Base-by-base conservation (phyloP, 345 rosid genomes). In the Crucihimalaya himalaica region DNA sequence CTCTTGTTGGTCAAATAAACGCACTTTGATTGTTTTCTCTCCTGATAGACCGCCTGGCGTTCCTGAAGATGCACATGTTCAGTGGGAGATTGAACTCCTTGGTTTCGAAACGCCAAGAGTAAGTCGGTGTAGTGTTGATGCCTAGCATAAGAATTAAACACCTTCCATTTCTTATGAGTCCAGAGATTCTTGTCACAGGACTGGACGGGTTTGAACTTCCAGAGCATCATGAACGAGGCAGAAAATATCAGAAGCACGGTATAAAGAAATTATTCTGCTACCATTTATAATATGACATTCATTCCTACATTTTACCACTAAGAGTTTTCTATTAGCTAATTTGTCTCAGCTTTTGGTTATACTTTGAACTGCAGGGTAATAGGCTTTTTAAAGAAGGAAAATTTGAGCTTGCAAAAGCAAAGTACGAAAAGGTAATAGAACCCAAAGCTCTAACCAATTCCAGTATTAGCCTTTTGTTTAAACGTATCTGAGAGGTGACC, bases 31-130 rank as follows among this genome's bases (percentile, higher is more conserved):
- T 69, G 8, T 37, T 51, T 53, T 9, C 29, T 70, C 48, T 70
- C 58, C 34, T 66, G 55, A 62, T 66, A 95, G 99, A 82, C 96
- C 92, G 27, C 80, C 87, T 65, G 83, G 79, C 84, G 94, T 95
- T 70, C 92, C 98, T 43, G 91, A 83, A 83, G 97, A 94, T 79
- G 94, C 96, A 70, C 92, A 88, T 71, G 75, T 92, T 66, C 90
- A 84, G 72, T 95, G 99, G 97, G 96, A 90, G 82, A 90, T 95
- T 79, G 97, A 95, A 80, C 97, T 95, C 71, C 92, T 95, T 83
- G 82, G 96, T 77, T 92, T 95, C 77, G 99, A 95, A 85, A 92
- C 78, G 83, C 97, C 98, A 13, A 86, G 74, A 86, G 99, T 95
- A 88, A 86, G 74, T 45, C 61, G 18, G 13, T 73, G 42, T 25